Base-by-base conservation (phyloP, 345 rosid genomes). In the Bretschneidera sinensis region DNA sequence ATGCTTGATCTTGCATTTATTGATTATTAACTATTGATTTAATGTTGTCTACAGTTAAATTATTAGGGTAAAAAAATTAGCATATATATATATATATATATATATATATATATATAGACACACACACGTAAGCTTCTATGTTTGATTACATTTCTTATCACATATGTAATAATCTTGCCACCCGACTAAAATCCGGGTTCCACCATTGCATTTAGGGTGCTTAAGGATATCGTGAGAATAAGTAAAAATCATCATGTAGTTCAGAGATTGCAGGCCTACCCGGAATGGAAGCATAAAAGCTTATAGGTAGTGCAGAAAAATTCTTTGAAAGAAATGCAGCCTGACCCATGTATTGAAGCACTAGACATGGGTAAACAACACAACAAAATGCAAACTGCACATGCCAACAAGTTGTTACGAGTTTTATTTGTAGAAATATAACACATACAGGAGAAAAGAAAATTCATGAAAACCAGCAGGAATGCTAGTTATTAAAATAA, bases 271-370 rank as follows among this genome's bases (percentile, higher is more conserved):
- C 43, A 55, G 48, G n/a, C n/a, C 61, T 81, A 88, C 99, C 95
- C 67, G 99, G 99, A 77, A 94, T 78, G 43, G 99, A 90, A 57
- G 85, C 81, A 63, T 81, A 83, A 71, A 94, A 94, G 83, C 92
- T 88, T 60, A 71, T 34, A 33, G 85, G 74, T 57, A 73, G 68
- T 23, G 82, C 78, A 45, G 84, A 76, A 61, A 79, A 70, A 50
- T 94, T 94, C 79, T 82, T 86, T 31, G 97, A 90, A 69, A 90
- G 76, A 81, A 83, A 94, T 39, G 99, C 97, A 43, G 97, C 95
- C 75, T 90, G 96, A 24, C 97, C 99, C 97, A 94, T 83, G 81
- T 94, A 94, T 71, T 94, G 99, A 73, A 94, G 90, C 78, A 94
- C 94, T 53, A 94, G 78, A 74, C 96, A 90, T 16, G 99, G 99